Base-by-base conservation (phyloP, 306 rosid species). In the Corylus americana region DNA sequence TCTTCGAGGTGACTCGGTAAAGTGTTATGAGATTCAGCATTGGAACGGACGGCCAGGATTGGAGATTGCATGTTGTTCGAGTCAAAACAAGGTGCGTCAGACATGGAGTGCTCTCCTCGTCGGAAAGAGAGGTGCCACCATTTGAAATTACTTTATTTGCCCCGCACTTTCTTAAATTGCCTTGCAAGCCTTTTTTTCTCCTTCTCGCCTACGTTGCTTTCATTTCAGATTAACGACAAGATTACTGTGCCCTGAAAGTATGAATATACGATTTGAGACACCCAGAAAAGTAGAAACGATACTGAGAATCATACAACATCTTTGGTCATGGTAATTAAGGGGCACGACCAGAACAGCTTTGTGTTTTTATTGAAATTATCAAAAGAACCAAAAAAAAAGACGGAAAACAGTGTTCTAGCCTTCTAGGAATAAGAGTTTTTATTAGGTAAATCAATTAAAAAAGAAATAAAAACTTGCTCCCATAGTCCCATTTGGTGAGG, bases 51-150 rank as follows among this genome's bases (percentile, higher is more conserved):
- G 83, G 83, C 44, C 42, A 1, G 22, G 88, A 75, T 72, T 12
- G 18, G 29, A 58, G 74, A 74, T 66, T 1, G 55, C 64, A 51
- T n/a, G 16, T 11, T n/a, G 11, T 68, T 48, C 14, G 51, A 61
- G 73, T 57, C 73, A 78, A 75, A 76, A 74, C 14, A 16, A 42
- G 74, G 61, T 51, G 75, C 77, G 83, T 81, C 76, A 64, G 74
- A 72, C 61, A 76, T n/a, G 72, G 79, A 79, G 82, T 84, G 85
- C 79, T 55, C 83, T 76, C 85, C 71, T 70, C 77, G 78, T 77
- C 73, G 49, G 82, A 76, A 55, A 47, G 59, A 16, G 44, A 18
- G 50, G 18, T 45, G 37, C 57, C 44, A 20, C 59, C 64, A 25
- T 39, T 0, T 25, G 11, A 53, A 74, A 61, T 74, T 80, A 63